Conservation (phyloP, 495 filamentous ascomycete genomes). For the Lindgomyces ingoldianus region DNA sequence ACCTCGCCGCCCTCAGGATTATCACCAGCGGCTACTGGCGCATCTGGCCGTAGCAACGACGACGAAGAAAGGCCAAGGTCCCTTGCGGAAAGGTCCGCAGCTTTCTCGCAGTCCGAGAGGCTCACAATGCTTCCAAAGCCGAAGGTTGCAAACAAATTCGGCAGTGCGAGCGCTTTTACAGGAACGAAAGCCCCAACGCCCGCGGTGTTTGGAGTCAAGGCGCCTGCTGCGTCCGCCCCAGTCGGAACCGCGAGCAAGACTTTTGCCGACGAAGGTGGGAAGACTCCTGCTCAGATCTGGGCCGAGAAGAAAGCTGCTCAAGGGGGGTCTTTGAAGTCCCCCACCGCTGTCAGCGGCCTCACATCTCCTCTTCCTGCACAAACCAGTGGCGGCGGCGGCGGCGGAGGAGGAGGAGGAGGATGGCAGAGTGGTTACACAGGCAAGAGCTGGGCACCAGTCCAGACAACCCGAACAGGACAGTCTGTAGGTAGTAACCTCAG, state of each 20-base stretch:
- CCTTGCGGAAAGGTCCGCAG: constrained; percentile 66
- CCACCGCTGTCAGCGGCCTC: constrained; percentile 41
- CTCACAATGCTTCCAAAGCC: constrained; percentile 89
- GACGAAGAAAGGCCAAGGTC: constrained; percentile 54
- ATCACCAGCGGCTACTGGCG: constrained; percentile 48
- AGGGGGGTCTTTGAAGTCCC: constrained; percentile 53
- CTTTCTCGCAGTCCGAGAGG: constrained; percentile 70
- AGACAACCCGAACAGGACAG: constrained; percentile 68
- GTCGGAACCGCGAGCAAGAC: constrained; percentile 83
- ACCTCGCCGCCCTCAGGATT: constrained; percentile 36
- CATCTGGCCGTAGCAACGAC: constrained; percentile 41
- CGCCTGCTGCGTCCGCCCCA: constrained; percentile 55
- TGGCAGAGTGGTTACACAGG: constrained; percentile 91
- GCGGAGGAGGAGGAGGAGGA: too few species aligned
- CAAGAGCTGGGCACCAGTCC: constrained; percentile 83
- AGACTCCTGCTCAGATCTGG: constrained; percentile 96
- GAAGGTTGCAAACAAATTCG: constrained; percentile 87
- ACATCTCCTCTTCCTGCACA: constrained; percentile 63
- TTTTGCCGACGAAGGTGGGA: constrained; percentile 91
- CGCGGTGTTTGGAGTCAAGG: constrained; percentile 56
- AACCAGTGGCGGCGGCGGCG: constrained; percentile 66
- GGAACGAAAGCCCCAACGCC: constrained; percentile 90
- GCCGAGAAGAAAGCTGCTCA: constrained; percentile 92
- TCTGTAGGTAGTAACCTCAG: constrained; percentile 58
- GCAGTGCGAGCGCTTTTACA: constrained; percentile 64